Evolutionary conservation across 2,329 filamentous ascomycete species (phyloP), one percentile per base, ranked within the genome.

Genomic region (Fusarium temperatum): DNA sequence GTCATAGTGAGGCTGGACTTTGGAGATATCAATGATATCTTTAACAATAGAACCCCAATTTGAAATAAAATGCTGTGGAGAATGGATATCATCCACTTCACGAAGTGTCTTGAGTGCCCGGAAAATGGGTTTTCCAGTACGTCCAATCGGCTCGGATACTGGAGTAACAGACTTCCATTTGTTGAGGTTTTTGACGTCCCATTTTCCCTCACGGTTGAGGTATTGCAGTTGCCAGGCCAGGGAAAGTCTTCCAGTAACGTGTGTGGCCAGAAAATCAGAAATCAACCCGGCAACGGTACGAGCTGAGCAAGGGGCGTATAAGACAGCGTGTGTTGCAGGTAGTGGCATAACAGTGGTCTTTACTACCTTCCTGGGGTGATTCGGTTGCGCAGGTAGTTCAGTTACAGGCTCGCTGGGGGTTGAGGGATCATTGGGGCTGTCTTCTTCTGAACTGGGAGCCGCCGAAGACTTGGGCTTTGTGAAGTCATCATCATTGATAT

Each of bases 151-250:
- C 4, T 89, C 87, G 0, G 94, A 97, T 3, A 97, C 93, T 1
- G 95, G 93, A 3, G 85, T 83, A 2, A 97, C 93, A 24, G 90
- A 90, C 81, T 94, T 89, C 96, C 96, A 98, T 80, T 98, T 98
- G 67, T 89, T 91, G 17, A 98, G 87, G 78, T 98, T 98, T 84
- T 98, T 98, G 75, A 98, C 94, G 79, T 98, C 96, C 96, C 96
- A 98, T 84, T 98, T 98, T 7, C 95, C 95, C 75, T 95, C 93
- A 4, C 93, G 94, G 6, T 93, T 94, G 30, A 98, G 89, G 78
- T 96, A 92, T 77, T 96, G 93, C 22, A 98, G 86, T 82, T 98
- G 96, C 95, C 96, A 98, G 48, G 92, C 94, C 35, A 96, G 89
- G 3, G 91, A 93, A 20, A 98, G 88, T 14, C 95, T 91, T 15